These are phyloP conservation scores for Bacidia gigantensis DNA, from an alignment of 495 filamentous ascomycete genomes.

Conservation along the genomic window DNA sequence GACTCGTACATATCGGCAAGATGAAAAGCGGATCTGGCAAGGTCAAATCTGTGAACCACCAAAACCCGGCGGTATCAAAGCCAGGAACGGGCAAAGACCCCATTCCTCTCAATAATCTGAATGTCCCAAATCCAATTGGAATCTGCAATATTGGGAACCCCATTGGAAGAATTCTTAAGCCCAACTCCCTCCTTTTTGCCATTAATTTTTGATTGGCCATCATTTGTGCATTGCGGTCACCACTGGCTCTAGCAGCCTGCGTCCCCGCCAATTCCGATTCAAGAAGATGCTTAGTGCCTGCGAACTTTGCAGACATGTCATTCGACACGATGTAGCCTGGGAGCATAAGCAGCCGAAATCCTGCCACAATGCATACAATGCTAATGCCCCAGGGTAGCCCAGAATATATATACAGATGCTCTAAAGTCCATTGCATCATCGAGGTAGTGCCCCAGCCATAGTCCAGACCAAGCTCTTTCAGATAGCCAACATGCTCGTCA, in stretches of 20 bases:
- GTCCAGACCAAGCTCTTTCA: slow-evolving; percentile 70
- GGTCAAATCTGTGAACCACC: slow-evolving; percentile 75
- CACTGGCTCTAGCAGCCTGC: slow-evolving; percentile 21
- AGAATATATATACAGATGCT: slow-evolving; percentile 62
- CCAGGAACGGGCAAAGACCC: slow-evolving; percentile 63
- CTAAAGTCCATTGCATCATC: slow-evolving; percentile 56
- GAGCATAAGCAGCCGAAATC: slow-evolving; percentile 52
- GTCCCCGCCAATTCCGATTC: slow-evolving; percentile 40
- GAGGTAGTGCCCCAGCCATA: slow-evolving; percentile 68
- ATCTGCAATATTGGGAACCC: slow-evolving; percentile 48
- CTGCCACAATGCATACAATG: slow-evolving; percentile 47
- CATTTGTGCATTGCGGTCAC: slow-evolving; percentile 32
- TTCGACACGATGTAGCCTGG: slow-evolving; percentile 45
- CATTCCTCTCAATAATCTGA: slow-evolving; percentile 65
- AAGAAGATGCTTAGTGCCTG: slow-evolving; percentile 32
- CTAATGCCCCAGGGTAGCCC: slow-evolving; percentile 74
- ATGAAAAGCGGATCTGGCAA: slow-evolving; percentile 60
- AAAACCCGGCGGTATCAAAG: slow-evolving; percentile 48
- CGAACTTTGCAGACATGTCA: slow-evolving; percentile 42
- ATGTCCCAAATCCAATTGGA: slow-evolving; percentile 65
- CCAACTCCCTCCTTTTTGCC: slow-evolving; percentile 35
- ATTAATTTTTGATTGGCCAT: slow-evolving; percentile 31
- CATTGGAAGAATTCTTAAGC: slow-evolving; percentile 37
- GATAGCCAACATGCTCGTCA: slow-evolving; percentile 62
- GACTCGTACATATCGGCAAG: slow-evolving; percentile 45